Evolutionary conservation across 2,329 filamentous ascomycete genomes (phyloP).

Genomic region (Verticillium isaacii): DNA sequence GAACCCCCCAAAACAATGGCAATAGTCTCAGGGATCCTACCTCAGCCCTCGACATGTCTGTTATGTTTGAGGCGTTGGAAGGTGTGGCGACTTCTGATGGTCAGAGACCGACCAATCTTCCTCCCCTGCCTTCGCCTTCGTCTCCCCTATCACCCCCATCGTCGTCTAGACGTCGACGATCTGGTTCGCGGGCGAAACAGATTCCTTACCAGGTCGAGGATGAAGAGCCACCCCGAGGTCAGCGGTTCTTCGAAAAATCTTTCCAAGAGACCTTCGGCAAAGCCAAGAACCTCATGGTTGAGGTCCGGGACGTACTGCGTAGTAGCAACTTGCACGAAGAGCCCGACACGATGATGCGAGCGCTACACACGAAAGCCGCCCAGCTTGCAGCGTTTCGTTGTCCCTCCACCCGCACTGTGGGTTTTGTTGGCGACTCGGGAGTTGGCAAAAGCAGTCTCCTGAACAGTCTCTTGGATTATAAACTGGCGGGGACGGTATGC

Average conservation of each 20-base stretch:
- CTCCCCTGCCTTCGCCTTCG: neutral
- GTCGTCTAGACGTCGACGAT: neutral
- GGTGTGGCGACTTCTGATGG: neutral
- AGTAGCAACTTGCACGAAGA: constrained; percentile 28
- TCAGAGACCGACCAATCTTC: neutral
- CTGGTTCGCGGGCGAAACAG: neutral
- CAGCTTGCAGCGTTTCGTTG: constrained; percentile 30
- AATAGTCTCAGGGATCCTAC: neutral
- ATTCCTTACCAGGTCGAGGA: constrained; percentile 14
- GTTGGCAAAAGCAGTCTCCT: constrained; percentile 45
- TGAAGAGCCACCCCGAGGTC: constrained; percentile 23
- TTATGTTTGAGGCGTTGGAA: neutral
- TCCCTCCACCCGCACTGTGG: constrained; percentile 34
- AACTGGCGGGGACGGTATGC: constrained; percentile 37
- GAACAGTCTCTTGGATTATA: constrained; percentile 39
- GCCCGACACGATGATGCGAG: constrained; percentile 14
- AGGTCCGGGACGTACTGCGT: constrained; percentile 25
- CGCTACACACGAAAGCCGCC: constrained; percentile 25
- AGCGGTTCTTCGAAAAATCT: constrained; percentile 27
- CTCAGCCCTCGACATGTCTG: neutral
- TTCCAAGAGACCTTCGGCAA: constrained; percentile 28
- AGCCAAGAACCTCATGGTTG: constrained; percentile 25
- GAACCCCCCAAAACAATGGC: neutral
- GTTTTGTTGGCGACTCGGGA: constrained; percentile 43
- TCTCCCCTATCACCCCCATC: neutral